Percentiles rank a stretch among this genome's conserved stretches.
phyloP scores from a whole-genome alignment of 2,329 filamentous ascomycete species.

The Hypoxylon sp. region DNA sequence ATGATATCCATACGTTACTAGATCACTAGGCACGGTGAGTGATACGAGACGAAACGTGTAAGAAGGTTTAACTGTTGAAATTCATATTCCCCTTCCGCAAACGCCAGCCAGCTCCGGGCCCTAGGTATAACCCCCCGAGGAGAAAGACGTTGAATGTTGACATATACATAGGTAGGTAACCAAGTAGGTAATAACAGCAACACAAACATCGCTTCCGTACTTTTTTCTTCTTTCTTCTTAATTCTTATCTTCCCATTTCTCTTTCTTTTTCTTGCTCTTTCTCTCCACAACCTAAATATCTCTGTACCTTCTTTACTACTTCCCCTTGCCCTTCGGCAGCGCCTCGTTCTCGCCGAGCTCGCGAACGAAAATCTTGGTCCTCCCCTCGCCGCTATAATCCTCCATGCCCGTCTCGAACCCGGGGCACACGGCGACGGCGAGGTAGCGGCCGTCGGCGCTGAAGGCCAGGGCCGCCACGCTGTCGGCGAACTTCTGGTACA shows the following conservation, averaged over 20 bases:
- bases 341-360: constrained; percentile 90
- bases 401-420: constrained; percentile 91
- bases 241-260: neutral
- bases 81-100: constrained; percentile 30
- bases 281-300: neutral
- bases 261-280: neutral
- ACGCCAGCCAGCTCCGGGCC: constrained; percentile 41
- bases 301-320: constrained; percentile 10
- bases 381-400: constrained; percentile 77
- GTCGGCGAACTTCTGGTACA: constrained; percentile 86
- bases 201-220: neutral
- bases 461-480: constrained; percentile 84
- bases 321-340: constrained; percentile 75
- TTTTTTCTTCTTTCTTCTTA: neutral
- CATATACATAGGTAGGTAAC: constrained; percentile 31
- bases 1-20: neutral
- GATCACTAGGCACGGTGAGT: neutral
- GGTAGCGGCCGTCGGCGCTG: constrained; percentile 78
- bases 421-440: constrained; percentile 85
- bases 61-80: constrained; percentile 12
- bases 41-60: neutral
- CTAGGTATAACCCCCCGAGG: constrained; percentile 22
- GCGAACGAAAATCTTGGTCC: constrained; percentile 81
- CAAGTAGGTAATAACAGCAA: constrained; percentile 13
- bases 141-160: constrained; percentile 28